Conservation (phyloP, 495 filamentous ascomycete species). For the Paragyromitra xinjiangensis region DNA sequence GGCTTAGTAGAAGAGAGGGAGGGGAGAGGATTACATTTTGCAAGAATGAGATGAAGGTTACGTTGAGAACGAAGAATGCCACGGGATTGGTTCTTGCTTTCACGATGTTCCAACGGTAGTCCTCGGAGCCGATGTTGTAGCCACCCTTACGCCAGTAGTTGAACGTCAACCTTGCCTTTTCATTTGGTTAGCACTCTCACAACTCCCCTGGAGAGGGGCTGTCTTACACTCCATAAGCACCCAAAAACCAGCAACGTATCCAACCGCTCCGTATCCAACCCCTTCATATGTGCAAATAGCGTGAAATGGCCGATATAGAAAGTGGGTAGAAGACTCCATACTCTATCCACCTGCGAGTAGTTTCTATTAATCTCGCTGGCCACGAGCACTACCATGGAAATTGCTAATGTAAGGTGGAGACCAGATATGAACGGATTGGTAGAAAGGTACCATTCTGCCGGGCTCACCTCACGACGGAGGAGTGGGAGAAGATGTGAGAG, state of each 20-base stretch:
- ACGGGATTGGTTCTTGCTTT: conserved; percentile 59
- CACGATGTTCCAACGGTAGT: conserved; percentile 81
- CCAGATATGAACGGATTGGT: conserved; percentile 89
- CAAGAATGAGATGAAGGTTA: conserved; percentile 83
- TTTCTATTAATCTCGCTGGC: conserved; percentile 85
- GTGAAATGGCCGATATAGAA: conserved; percentile 89
- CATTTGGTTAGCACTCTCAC: conserved; percentile 11
- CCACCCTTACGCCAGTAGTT: conserved; percentile 98
- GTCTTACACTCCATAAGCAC: conserved; percentile 80
- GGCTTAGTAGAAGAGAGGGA: neutral
- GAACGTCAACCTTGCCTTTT: conserved; percentile 79
- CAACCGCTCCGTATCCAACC: conserved; percentile 74
- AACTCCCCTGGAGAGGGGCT: neutral
- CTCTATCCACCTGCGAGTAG: conserved; percentile 91
- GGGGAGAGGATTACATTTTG: conserved; percentile 66
- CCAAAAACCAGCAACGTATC: conserved; percentile 78
- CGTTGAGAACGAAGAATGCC: conserved; percentile 83
- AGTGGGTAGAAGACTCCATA: conserved; percentile 88
- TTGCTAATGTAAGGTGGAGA: conserved; percentile 72
- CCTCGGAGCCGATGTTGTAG: conserved; percentile 84
- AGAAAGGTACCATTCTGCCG: conserved; percentile 72
- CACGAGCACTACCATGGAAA: conserved; percentile 75
- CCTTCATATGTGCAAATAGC: conserved; percentile 76
- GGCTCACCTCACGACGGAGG: conserved; percentile 63
- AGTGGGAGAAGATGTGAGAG: conserved; percentile 69